A percentile compares a stretch with the other conserved stretches of the same genome.
phyloP scores from a whole-genome alignment of 495 filamentous ascomycete genomes.

The Acidiella bohemica region DNA sequence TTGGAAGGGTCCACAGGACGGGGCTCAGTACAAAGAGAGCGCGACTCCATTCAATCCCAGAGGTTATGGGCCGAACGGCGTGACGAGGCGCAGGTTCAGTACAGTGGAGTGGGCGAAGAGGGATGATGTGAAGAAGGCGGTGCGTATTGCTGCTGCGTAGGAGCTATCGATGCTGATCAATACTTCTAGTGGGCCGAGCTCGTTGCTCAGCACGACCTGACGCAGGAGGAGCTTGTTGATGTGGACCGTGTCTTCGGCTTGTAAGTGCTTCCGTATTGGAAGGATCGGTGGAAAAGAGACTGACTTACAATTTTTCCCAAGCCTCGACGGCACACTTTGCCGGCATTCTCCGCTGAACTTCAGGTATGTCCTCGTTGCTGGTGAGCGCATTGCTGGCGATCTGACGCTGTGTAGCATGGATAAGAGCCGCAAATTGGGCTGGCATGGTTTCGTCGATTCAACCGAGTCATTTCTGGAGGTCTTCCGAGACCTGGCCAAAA shows the following conservation, averaged over 20 bases:
- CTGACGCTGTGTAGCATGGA: slow-evolving; percentile 22
- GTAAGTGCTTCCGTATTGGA: no score
- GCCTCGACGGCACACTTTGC: slow-evolving; percentile 21
- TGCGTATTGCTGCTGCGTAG: no score
- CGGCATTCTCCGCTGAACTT: slow-evolving; percentile 16
- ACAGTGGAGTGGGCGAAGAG: slow-evolving; percentile 35
- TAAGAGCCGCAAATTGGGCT: slow-evolving; percentile 31
- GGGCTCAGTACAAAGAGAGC: slow-evolving; percentile 16
- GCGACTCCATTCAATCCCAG: slow-evolving; percentile 14
- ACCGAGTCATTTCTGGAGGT: slow-evolving; percentile 29
- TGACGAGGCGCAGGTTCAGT: slow-evolving; percentile 28
- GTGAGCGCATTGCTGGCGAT: no score
- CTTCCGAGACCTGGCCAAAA: slow-evolving; percentile 23
- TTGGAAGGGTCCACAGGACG: slow-evolving; percentile 20
- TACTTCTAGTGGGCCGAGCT: slow-evolving; percentile 33
- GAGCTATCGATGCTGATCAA: no score
- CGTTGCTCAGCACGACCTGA: slow-evolving; percentile 18
- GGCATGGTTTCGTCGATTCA: slow-evolving; percentile 32
- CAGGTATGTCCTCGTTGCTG: slow-evolving; percentile 9
- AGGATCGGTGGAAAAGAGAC: no score
- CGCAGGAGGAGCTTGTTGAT: slow-evolving; percentile 24
- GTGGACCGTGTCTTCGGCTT: slow-evolving; percentile 27
- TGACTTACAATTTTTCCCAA: no score
- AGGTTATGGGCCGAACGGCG: slow-evolving; percentile 17
- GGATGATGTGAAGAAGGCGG: slow-evolving; percentile 34